phyloP scores from a whole-genome alignment of 768 basidiomycete genomes.

The Agrocybe praecox region DNA sequence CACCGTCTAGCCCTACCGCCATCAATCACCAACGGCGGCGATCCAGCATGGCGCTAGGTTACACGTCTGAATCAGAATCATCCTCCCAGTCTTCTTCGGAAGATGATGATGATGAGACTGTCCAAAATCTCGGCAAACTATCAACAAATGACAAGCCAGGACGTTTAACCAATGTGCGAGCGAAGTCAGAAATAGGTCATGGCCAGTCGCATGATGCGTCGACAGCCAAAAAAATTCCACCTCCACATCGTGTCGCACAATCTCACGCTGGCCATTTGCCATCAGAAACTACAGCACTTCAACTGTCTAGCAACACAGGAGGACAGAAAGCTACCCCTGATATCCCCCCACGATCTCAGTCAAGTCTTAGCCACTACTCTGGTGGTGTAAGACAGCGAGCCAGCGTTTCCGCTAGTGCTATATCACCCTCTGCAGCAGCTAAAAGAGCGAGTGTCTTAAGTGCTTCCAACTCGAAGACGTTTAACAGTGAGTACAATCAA shows the following conservation, averaged over 20 bases:
- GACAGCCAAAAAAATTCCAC: conserved; percentile 17
- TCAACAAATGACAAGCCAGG: conserved; percentile 14
- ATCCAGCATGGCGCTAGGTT: conserved; percentile 23
- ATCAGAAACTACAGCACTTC: conserved; percentile 12
- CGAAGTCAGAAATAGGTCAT: conserved; percentile 46
- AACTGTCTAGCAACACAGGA: background rate
- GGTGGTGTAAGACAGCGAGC: conserved; percentile 41
- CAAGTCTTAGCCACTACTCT: conserved; percentile 33
- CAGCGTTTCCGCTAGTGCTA: conserved; percentile 61
- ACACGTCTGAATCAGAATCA: conserved; percentile 32
- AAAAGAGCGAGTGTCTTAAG: conserved; percentile 48
- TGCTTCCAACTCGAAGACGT: conserved; percentile 28
- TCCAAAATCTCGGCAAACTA: conserved; percentile 10
- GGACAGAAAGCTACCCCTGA: conserved; percentile 11
- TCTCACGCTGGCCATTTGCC: conserved; percentile 32
- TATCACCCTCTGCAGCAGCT: conserved; percentile 52
- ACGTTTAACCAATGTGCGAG: conserved; percentile 24
- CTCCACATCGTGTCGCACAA: conserved; percentile 22
- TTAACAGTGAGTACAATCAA: conserved; percentile 26
- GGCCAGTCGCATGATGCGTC: conserved; percentile 21
- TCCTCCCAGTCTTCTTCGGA: conserved; percentile 24
- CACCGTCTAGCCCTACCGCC: conserved; percentile 21
- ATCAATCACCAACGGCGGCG: conserved; percentile 18
- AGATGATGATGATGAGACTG: conserved; percentile 23
- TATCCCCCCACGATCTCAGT: conserved; percentile 31